phyloP scores from a whole-genome alignment of 768 basidiomycete species.

The Polyporus arcularius region DNA sequence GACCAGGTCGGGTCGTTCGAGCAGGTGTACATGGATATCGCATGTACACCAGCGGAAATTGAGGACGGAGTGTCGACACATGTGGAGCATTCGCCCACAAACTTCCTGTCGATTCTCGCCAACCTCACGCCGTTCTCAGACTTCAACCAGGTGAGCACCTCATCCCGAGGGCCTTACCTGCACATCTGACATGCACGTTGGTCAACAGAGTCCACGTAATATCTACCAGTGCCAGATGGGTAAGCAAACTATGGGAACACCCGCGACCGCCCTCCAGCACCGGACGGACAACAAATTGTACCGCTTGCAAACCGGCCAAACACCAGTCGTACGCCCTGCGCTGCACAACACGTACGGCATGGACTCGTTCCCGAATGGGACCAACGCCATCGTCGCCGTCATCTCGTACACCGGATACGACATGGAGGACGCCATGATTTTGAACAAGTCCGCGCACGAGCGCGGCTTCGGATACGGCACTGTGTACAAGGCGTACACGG shows the following conservation, averaged over 20 bases:
- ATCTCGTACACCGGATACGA: conserved; percentile 99
- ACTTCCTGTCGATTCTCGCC: conserved; percentile 94
- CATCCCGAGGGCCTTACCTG: conserved; percentile 5
- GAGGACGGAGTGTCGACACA: conserved; percentile 75
- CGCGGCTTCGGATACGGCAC: conserved; percentile 97
- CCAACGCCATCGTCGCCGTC: conserved; percentile 98
- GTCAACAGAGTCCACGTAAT: conserved; percentile 75
- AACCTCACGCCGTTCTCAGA: conserved; percentile 99
- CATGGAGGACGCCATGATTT: conserved; percentile 99
- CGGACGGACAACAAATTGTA: conserved; percentile 99
- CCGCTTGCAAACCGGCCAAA: conserved; percentile 92
- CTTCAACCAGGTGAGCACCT: conserved; percentile 84
- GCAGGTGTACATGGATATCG: conserved; percentile 99
- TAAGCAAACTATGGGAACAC: conserved; percentile 99
- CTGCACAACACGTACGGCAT: conserved; percentile 95
- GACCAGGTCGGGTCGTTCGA: conserved; percentile 97
- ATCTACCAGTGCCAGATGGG: conserved; percentile 99
- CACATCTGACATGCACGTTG: not conserved
- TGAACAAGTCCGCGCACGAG: conserved; percentile 98
- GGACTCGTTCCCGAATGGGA: conserved; percentile 98
- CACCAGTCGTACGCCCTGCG: conserved; percentile 88
- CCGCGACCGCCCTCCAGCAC: conserved; percentile 86
- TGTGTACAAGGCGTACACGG: conserved; percentile 90
- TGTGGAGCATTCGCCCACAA: conserved; percentile 92
- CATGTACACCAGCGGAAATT: conserved; percentile 86